phyloP scores from a whole-genome alignment of 2,329 filamentous ascomycete species.

The Pseudocercospora fijiensis region DNA sequence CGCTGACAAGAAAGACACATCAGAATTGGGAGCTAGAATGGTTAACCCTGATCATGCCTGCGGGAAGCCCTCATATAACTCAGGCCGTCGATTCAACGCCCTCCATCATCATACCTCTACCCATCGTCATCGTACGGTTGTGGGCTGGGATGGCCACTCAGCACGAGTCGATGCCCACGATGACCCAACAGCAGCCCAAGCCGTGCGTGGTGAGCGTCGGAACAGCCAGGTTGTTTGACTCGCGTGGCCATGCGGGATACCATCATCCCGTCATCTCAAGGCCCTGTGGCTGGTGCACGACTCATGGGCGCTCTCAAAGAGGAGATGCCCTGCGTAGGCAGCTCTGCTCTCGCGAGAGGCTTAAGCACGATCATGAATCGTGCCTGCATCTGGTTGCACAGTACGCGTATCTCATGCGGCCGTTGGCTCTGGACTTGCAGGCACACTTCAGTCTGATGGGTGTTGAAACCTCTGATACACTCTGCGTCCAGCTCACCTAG shows the following conservation, averaged over 20 bases:
- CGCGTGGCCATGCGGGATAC: conserved; percentile 14
- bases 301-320: conserved; percentile 13
- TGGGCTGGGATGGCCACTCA: conserved; percentile 15
- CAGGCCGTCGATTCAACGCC: conserved; percentile 11
- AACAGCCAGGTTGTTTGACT: conserved; percentile 15
- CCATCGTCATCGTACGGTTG: conserved; percentile 16
- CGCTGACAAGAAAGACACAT: conserved; percentile 2
- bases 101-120: conserved; percentile 13
- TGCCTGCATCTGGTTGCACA: conserved; percentile 18
- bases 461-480: conserved; percentile 12
- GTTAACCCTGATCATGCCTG: conserved; percentile 3
- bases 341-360: background rate
- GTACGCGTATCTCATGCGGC: background rate
- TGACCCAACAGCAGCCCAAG: conserved; percentile 18
- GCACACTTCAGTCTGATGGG: background rate
- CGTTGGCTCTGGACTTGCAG: conserved; percentile 7
- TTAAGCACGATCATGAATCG: conserved; percentile 9
- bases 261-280: conserved; percentile 16
- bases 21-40: conserved; percentile 6
- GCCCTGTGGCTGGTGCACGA: conserved; percentile 7
- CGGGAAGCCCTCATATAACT: conserved; percentile 16
- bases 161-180: conserved; percentile 20
- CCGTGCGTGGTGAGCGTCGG: conserved; percentile 3
- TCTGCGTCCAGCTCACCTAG: conserved; percentile 9
- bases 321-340: background rate